Base-by-base conservation (phyloP, 2,329 filamentous ascomycete species). In the Dactylonectria estremocensis region DNA sequence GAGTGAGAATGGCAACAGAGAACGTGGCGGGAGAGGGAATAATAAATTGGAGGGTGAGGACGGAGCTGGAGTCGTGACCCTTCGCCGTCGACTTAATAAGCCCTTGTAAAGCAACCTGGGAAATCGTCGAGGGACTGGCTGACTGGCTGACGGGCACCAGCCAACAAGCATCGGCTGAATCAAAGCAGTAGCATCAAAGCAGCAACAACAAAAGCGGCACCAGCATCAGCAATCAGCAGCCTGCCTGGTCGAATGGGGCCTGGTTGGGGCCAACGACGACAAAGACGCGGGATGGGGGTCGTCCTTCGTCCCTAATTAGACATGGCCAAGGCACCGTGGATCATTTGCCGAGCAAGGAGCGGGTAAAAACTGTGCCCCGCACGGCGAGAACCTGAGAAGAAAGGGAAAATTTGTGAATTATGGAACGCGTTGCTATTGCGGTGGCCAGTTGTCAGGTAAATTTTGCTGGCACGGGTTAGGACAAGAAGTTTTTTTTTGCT, bases 251-350 rank as follows among this genome's bases (percentile, higher is more conserved):
- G 24, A 28, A 28, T 28, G 24, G 24, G 4, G 37, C 46, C 43
- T 35, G 70, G 71, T 71, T 73, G 69, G 68, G 72, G 69, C 71
- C 70, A 72, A 71, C 72, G 53, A 64, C 66, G 64, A 74, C 70
- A 72, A 68, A 74, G 72, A 64, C 69, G 69, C 70, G 70, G 73
- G 65, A 73, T 66, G 60, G 56, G 40, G 45, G 37, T 48, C 46
- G 64, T 71, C 64, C 69, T 69, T 48, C 46, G 64, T 71, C 64
- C 69, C 71, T 76, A 76, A 73, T 75, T 74, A 72, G 73, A 73
- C 33, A 73, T 54, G 48, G 59, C 61, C 64, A 46, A 55, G 54
- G 50, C 45, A 65, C 53, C 58, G 55, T 49, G 50, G 55, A 28
- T 43, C 24, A 66, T 67, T 69, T 75, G 63, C 74, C 65, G 71